Percentiles rank a stretch among this genome's conserved stretches.
Evolutionary conservation across 306 rosid genomes (phyloP).

Genomic region (Boehmeria nivea): DNA sequence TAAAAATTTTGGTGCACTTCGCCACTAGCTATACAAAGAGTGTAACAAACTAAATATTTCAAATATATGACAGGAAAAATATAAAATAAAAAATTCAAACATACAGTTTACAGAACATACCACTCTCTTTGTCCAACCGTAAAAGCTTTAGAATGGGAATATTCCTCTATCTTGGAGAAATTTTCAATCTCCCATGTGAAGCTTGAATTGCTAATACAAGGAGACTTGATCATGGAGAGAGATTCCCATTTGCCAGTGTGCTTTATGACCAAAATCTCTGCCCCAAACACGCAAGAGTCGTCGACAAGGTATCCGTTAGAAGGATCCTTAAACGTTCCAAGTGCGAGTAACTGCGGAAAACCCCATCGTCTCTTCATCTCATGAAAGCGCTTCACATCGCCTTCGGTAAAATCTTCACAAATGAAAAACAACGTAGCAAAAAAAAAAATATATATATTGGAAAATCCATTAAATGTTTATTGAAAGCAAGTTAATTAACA

Average conservation of each 20-base stretch:
- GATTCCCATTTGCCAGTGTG: background rate
- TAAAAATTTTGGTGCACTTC: no score
- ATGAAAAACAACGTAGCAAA: no score
- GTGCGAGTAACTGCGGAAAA: background rate
- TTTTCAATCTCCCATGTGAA: background rate
- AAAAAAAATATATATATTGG: no score
- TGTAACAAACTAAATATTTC: no score
- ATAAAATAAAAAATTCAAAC: no score
- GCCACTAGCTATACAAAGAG: no score
- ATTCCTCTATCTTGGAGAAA: background rate
- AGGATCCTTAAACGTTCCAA: slow-evolving; percentile 1
- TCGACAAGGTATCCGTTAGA: background rate
- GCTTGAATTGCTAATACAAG: background rate
- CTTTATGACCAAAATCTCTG: background rate
- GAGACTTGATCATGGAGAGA: background rate
- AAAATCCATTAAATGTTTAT: no score
- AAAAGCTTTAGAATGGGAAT: background rate
- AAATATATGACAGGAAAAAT: no score
- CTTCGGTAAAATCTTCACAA: no score
- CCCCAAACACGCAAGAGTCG: slow-evolving; percentile 3
- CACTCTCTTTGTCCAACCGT: background rate
- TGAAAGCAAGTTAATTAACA: no score
- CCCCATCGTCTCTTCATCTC: background rate
- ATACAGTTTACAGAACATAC: no score
- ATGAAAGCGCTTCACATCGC: background rate